A percentile compares a stretch with the other conserved stretches of the same genome.
These are phyloP conservation scores for Fusarium secorum DNA, from an alignment of 2,329 filamentous ascomycete species.

Conservation along the genomic window DNA sequence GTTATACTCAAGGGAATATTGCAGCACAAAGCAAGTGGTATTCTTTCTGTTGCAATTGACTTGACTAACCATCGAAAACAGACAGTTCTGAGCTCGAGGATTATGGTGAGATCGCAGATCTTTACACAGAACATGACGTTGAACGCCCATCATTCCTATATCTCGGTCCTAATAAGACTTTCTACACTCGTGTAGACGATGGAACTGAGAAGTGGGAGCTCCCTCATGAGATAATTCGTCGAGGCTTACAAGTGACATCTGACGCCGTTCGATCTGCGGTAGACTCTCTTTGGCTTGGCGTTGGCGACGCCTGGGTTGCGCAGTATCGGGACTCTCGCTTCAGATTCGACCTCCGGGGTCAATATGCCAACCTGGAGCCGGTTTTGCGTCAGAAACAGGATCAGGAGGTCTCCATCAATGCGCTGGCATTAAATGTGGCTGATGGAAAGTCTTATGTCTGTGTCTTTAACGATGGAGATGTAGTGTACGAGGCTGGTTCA, in stretches of 20 bases:
- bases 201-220: constrained; percentile 30
- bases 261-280: constrained; percentile 7
- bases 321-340: constrained; percentile 33
- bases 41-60: accelerated
- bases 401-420: constrained; percentile 4
- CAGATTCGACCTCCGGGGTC: constrained; percentile 25
- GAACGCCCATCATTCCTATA: constrained; percentile 36
- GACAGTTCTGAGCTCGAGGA: constrained; percentile 28
- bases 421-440: constrained; percentile 28
- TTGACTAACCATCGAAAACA: not conserved
- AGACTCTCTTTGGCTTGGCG: constrained; percentile 34
- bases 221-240: not conserved
- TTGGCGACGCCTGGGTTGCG: constrained; percentile 30
- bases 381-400: not conserved
- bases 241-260: constrained; percentile 12
- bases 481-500: constrained; percentile 6
- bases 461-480: constrained; percentile 25
- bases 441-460: constrained; percentile 19
- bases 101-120: constrained; percentile 25
- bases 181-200: constrained; percentile 29
- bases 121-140: constrained; percentile 29
- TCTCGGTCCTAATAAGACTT: constrained; percentile 26
- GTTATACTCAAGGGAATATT: constrained; percentile 18
- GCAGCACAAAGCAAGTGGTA: constrained; percentile 21
- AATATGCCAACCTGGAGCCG: constrained; percentile 12